Percentiles rank a stretch among this genome's conserved stretches.
Conservation (phyloP, 192 early-diverging fungal species). For the Phlyctochytrium planicorne region DNA sequence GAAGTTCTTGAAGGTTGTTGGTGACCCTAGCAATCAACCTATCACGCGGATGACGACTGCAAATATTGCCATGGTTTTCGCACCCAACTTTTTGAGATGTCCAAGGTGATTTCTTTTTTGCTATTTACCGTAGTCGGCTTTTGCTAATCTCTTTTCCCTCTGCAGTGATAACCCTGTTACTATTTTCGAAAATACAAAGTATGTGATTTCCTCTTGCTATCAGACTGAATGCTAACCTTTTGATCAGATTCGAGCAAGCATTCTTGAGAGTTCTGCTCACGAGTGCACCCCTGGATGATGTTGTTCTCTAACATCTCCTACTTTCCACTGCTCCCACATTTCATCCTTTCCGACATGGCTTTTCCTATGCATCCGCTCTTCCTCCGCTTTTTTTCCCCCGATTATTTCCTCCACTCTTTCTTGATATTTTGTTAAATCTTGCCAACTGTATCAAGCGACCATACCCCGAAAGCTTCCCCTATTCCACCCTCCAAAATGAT, state of each 20-base stretch:
- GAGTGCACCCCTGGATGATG: constrained; percentile 4
- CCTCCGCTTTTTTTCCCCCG: no score
- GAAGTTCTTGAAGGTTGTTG: constrained; percentile 79
- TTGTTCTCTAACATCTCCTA: neutral
- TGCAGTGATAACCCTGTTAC: constrained; percentile 45
- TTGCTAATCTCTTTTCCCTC: neutral
- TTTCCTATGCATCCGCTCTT: no score
- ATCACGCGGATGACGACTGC: constrained; percentile 86
- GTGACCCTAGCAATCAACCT: constrained; percentile 65
- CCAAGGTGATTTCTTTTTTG: no score
- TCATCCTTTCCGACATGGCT: no score
- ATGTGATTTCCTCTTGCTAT: neutral
- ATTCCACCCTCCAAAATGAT: no score
- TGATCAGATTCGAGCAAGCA: constrained; percentile 51
- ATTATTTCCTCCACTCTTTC: no score
- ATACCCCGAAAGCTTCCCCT: no score
- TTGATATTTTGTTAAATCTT: no score
- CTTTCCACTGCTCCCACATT: neutral
- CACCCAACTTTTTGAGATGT: constrained; percentile 89
- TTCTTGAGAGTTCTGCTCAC: constrained; percentile 53
- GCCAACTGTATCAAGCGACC: no score
- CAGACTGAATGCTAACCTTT: neutral
- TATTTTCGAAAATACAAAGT: constrained; percentile 67
- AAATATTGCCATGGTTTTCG: constrained; percentile 96
- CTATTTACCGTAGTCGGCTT: constrained; percentile 33